Percentiles rank a stretch among this genome's conserved stretches.
phyloP scores from a whole-genome alignment of 78 protist genomes.

The Polysphondylium violaceum region DNA sequence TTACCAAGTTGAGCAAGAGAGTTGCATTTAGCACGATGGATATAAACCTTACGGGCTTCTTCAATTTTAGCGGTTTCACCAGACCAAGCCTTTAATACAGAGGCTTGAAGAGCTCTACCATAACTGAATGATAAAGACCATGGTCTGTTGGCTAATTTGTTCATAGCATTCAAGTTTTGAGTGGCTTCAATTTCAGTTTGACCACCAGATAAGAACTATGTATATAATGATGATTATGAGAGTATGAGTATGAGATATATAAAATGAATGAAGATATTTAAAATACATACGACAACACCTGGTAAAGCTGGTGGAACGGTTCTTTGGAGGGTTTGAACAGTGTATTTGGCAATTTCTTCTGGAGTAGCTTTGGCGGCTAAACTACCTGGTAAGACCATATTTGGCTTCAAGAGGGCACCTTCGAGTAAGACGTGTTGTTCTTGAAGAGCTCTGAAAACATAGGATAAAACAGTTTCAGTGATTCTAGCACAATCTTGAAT shows the following conservation, averaged over 20 bases:
- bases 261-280: neutral
- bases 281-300: constrained; percentile 81
- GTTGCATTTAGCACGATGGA: constrained; percentile 71
- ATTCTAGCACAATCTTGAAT: constrained; percentile 63
- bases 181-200: constrained; percentile 95
- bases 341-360: constrained; percentile 86
- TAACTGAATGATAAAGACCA: constrained; percentile 95
- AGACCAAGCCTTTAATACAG: constrained; percentile 40
- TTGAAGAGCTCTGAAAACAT: constrained; percentile 78
- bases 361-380: constrained; percentile 48
- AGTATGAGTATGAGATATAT: neutral
- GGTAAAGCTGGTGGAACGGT: constrained; percentile 97
- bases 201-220: constrained; percentile 96
- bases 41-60: constrained; percentile 67
- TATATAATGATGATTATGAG: no score
- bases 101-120: constrained; percentile 94
- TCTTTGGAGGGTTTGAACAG: constrained; percentile 91
- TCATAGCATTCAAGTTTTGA: constrained; percentile 92
- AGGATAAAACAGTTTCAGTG: constrained; percentile 82
- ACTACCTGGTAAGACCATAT: constrained; percentile 93
- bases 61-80: constrained; percentile 47
- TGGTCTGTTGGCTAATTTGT: constrained; percentile 84
- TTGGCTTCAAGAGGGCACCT: constrained; percentile 95
- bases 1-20: constrained; percentile 62
- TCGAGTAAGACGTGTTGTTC: constrained; percentile 86